Percentiles rank a stretch among this genome's conserved stretches.
Evolutionary conservation across 2,329 filamentous ascomycete species (phyloP).

Genomic region (Scytalidium sp.): DNA sequence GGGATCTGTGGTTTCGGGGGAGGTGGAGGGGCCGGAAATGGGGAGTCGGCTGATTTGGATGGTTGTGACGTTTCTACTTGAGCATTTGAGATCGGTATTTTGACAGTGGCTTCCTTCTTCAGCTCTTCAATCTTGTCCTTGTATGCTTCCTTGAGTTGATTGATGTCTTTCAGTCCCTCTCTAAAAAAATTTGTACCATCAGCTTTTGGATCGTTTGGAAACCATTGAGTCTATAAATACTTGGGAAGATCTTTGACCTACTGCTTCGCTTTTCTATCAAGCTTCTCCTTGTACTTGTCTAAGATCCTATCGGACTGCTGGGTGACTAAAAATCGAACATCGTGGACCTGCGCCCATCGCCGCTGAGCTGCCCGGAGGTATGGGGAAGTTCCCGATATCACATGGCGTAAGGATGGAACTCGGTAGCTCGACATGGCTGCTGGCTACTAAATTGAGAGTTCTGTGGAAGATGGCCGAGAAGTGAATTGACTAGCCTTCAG

Average conservation of each 20-base stretch:
- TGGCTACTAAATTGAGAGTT: neutral
- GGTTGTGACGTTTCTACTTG: conserved; percentile 27
- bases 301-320: conserved; percentile 66
- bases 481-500: too few relatives aligned
- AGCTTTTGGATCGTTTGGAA: neutral
- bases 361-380: conserved; percentile 52
- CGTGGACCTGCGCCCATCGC: conserved; percentile 88
- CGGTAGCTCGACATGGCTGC: conserved; percentile 46
- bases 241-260: conserved; percentile 30
- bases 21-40: conserved; percentile 25
- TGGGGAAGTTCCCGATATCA: conserved; percentile 23
- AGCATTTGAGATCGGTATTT: conserved; percentile 35
- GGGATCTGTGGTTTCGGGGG: conserved; percentile 26
- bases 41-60: conserved; percentile 24
- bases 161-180: conserved; percentile 66
- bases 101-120: conserved; percentile 62
- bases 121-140: conserved; percentile 75
- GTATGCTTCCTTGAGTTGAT: conserved; percentile 78
- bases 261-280: conserved; percentile 75
- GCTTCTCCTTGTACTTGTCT: conserved; percentile 85
- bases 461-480: neutral
- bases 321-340: conserved; percentile 85
- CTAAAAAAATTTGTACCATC: too few relatives aligned
- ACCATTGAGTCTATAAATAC: neutral
- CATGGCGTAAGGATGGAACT: conserved; percentile 45